These are phyloP conservation scores for Chlamydomonas urium DNA, from an alignment of 139 green algal species.

Conservation along the genomic window DNA sequence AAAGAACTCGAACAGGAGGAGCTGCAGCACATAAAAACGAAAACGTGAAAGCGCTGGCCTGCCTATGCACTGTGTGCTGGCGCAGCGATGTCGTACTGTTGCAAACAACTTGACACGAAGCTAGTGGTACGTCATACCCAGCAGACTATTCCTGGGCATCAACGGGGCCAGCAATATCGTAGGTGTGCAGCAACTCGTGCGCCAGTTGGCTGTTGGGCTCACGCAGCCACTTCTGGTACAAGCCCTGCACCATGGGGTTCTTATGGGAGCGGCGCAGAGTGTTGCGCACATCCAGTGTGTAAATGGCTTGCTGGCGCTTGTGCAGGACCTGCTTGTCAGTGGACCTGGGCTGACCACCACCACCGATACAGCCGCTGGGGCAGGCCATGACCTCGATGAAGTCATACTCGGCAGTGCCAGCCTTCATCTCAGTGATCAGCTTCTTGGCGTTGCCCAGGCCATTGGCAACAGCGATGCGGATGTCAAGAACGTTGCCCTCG, in stretches of 20 bases:
- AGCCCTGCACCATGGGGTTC: conserved; percentile 33
- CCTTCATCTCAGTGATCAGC: conserved; percentile 46
- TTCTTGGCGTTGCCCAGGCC: conserved; percentile 74
- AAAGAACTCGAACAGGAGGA: no score
- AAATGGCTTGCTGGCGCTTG: conserved; percentile 54
- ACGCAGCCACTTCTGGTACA: conserved; percentile 51
- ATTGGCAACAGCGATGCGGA: conserved; percentile 64
- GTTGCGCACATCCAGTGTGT: conserved; percentile 38
- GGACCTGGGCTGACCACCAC: conserved; percentile 59
- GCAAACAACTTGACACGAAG: no score
- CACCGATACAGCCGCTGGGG: conserved; percentile 58
- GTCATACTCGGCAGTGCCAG: conserved; percentile 38
- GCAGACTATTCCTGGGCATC: no score
- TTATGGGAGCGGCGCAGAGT: conserved; percentile 36
- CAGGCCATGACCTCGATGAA: conserved; percentile 68
- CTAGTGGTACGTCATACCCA: no score
- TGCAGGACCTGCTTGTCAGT: conserved; percentile 53
- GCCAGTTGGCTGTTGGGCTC: conserved; percentile 37
- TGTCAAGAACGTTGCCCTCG: conserved; percentile 3
- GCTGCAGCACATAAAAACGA: no score
- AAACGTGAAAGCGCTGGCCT: no score
- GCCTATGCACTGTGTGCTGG: no score
- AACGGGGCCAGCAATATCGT: conserved; percentile 42
- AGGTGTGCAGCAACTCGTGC: conserved; percentile 64
- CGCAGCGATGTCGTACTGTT: no score